phyloP scores from a whole-genome alignment of 441 rosid species.

The Gossypium lobatum region DNA sequence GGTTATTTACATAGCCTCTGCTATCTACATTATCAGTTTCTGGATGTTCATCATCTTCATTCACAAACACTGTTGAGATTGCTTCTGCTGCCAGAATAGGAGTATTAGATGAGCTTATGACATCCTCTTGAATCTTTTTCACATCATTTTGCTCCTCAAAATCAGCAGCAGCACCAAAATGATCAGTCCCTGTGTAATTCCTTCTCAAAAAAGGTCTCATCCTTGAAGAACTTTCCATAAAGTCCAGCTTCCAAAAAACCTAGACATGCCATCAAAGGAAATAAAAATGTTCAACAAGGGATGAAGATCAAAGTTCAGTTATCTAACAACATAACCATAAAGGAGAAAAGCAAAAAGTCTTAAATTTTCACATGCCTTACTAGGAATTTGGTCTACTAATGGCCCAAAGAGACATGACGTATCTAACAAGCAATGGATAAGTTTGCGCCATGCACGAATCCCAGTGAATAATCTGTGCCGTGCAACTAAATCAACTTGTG shows the following conservation, averaged over 20 bases:
- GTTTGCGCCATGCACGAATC: slow-evolving; percentile 88
- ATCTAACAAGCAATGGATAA: slow-evolving; percentile 81
- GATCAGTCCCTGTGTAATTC: slow-evolving; percentile 80
- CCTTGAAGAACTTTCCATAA: slow-evolving; percentile 93
- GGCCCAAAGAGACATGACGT: slow-evolving; percentile 86
- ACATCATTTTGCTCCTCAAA: slow-evolving; percentile 55
- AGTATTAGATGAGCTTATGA: slow-evolving; percentile 46
- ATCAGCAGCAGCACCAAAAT: slow-evolving; percentile 93
- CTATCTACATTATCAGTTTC: slow-evolving; percentile 60
- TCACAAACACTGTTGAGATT: slow-evolving; percentile 63
- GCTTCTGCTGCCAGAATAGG: slow-evolving; percentile 87
- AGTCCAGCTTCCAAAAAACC: slow-evolving; percentile 98
- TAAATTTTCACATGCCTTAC: slow-evolving; percentile 55
- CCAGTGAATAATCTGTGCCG: slow-evolving; percentile 60
- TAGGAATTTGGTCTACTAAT: slow-evolving; percentile 51
- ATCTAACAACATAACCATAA: slow-evolving; percentile 7
- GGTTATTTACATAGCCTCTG: slow-evolving; percentile 39
- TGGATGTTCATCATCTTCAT: slow-evolving; percentile 79
- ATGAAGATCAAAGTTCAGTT: slow-evolving; percentile 7
- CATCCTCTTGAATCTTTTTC: slow-evolving; percentile 42
- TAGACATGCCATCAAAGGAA: slow-evolving; percentile 28
- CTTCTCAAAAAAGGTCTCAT: slow-evolving; percentile 90
- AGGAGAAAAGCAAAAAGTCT: slow-evolving; percentile 1
- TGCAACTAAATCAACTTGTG: slow-evolving; percentile 69
- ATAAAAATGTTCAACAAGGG: slow-evolving; percentile 7